Percentiles rank a stretch among this genome's conserved stretches.
These are phyloP conservation scores for Globisporangium mamillatum DNA, from an alignment of 352 stramenopile species.

Conservation along the genomic window DNA sequence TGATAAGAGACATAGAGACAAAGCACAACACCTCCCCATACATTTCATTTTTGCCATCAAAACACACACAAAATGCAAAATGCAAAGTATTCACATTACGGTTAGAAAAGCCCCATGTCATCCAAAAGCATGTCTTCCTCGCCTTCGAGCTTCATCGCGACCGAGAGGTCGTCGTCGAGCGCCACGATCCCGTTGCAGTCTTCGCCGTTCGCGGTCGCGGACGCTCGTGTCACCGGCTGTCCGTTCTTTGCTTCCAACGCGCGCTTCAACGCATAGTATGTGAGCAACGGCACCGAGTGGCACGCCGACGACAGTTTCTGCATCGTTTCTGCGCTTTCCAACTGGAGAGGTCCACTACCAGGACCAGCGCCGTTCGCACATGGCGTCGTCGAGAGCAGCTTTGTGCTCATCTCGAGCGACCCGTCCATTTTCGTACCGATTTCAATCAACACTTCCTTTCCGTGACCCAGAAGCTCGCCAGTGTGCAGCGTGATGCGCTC, in stretches of 20 bases:
- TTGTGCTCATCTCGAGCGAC: slow-evolving; percentile 59
- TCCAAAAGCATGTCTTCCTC: slow-evolving; percentile 83
- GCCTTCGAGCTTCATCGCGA: slow-evolving; percentile 81
- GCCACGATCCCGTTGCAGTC: slow-evolving; percentile 77
- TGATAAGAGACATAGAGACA: neutral
- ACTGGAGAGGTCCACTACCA: slow-evolving; percentile 1
- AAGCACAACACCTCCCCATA: neutral
- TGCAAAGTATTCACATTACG: slow-evolving; percentile 1
- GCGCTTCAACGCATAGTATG: slow-evolving; percentile 74
- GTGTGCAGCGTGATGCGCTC: slow-evolving; percentile 81
- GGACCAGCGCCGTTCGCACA: slow-evolving; percentile 19
- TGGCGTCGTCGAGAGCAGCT: slow-evolving; percentile 41
- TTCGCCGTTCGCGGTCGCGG: slow-evolving; percentile 28
- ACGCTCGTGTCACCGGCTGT: slow-evolving; percentile 18
- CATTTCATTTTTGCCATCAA: neutral
- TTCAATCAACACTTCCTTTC: slow-evolving; percentile 70
- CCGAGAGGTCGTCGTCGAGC: slow-evolving; percentile 67
- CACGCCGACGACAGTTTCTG: slow-evolving; percentile 50
- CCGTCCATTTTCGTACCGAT: slow-evolving; percentile 63
- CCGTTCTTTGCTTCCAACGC: slow-evolving; percentile 44
- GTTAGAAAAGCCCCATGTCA: slow-evolving; percentile 84
- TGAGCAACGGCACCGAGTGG: slow-evolving; percentile 76
- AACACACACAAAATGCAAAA: neutral
- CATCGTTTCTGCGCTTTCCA: slow-evolving; percentile 42
- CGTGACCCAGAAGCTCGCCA: slow-evolving; percentile 44